These are phyloP conservation scores for Nitzschia putrida DNA, from an alignment of 108 stramenopile genomes.

Conservation along the genomic window DNA sequence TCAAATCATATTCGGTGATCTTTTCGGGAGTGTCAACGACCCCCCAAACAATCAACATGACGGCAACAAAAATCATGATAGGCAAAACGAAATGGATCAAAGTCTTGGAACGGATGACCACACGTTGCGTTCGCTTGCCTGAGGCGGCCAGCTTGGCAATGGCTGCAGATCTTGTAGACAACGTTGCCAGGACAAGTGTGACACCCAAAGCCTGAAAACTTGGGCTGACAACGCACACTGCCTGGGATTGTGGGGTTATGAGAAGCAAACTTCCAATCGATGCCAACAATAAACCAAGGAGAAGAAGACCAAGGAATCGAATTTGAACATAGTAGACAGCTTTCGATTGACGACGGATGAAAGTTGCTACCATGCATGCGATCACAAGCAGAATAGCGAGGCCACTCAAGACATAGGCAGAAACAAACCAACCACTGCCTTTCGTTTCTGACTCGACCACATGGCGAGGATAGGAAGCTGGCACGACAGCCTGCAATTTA, in stretches of 20 bases:
- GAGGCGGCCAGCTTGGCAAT: conserved; percentile 25
- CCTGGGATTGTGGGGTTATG: neutral
- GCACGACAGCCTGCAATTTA: conserved; percentile 20
- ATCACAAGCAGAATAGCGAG: neutral
- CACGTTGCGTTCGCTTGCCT: conserved; percentile 21
- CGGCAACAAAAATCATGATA: neutral
- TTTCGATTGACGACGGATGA: neutral
- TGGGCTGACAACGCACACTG: conserved; percentile 1
- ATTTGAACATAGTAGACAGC: conserved; percentile 6
- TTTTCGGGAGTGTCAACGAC: conserved; percentile 31
- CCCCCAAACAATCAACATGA: conserved; percentile 35
- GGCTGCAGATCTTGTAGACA: conserved; percentile 40
- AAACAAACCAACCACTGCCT: neutral
- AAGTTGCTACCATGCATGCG: neutral
- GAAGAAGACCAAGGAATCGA: neutral
- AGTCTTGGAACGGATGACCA: neutral
- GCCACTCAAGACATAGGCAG: neutral
- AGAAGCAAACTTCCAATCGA: neutral
- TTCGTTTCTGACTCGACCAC: neutral
- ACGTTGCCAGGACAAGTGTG: conserved; percentile 36
- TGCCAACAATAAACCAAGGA: conserved; percentile 7
- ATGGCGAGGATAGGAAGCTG: conserved; percentile 26
- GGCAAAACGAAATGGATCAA: too few species aligned
- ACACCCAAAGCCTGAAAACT: conserved; percentile 26
- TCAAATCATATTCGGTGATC: neutral